Base-by-base conservation (phyloP, 495 filamentous ascomycete genomes). In the Trichoderma reesei region DNA sequence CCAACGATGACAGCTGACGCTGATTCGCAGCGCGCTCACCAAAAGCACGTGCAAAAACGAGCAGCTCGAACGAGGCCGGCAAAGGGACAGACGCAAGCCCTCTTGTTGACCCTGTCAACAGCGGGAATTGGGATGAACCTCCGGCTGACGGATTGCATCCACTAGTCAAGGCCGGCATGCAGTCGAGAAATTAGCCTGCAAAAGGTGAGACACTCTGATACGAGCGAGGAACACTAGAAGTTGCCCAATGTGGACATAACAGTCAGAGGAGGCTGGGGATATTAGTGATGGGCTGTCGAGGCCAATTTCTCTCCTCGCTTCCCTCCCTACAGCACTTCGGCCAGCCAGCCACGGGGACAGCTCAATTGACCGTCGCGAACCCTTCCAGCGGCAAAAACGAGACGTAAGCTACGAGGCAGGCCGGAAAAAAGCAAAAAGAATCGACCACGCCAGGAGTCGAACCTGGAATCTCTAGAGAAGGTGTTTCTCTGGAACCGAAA, bases 361-460 rank as follows among this genome's bases (percentile, higher is more conserved):
- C n/a, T 18, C 14, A n/a, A 48, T 46, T 26, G 44, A 18, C 44
- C 42, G 5, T 16, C 14, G 1, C 14, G 42, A 46, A 5, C 9
- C 5, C 42, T 13, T 3, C 41, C 41, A 44, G 7, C 39, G 16
- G 14, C 46, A 51, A 51, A 26, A 26, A 51, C n/a, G n/a, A 51
- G 31, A 26, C 3, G 41, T 16, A 3, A 51, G 46, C 3, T 3
- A 39, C 10, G 37, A 26, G n/a, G 34, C 18, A 26, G 10, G 20
- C n/a, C 26, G 46, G 8, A 7, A 31, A 33, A 56, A 34, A 56
- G 51, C 7, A 31, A 31, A 56, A 33, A 33, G 13, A 33, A 56
- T 6, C 51, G 51, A 56, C 51, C 51, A 56, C 51, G 51, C 51
- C 51, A 56, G 51, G 51, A 56, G 51, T 56, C 51, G 51, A 56